These are phyloP conservation scores for Azolla pinnata DNA, from an alignment of 75 land plant species.

Conservation along the genomic window DNA sequence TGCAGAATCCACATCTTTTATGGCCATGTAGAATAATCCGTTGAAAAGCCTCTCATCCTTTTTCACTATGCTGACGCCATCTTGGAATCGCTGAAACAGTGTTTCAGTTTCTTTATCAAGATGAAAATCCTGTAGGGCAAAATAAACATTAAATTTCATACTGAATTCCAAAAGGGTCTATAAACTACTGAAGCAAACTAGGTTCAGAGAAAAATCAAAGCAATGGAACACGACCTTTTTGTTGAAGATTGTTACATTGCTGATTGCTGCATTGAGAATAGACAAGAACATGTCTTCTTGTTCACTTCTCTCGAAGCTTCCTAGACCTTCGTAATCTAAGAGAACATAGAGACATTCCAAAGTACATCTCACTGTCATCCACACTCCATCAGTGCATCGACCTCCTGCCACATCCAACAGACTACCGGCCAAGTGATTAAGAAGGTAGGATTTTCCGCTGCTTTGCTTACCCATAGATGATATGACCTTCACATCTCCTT, in stretches of 20 bases:
- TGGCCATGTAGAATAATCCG: conserved; percentile 29
- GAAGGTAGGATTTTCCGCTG: conserved; percentile 34
- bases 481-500: conserved; percentile 23
- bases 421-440: conserved; percentile 24
- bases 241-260: conserved; percentile 33
- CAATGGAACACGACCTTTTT: conserved; percentile 16
- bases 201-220: neutral
- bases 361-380: conserved; percentile 24
- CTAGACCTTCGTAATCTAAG: conserved; percentile 28
- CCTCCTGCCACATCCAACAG: conserved; percentile 38
- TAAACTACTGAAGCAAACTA: no score
- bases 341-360: conserved; percentile 21
- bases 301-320: conserved; percentile 32
- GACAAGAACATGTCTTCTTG: conserved; percentile 30
- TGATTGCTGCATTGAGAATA: conserved; percentile 26
- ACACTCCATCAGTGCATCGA: conserved; percentile 34
- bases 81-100: conserved; percentile 29
- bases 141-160: no score
- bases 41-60: conserved; percentile 28
- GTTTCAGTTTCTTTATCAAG: conserved; percentile 30
- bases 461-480: conserved; percentile 39
- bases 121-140: conserved; percentile 27
- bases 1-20: conserved; percentile 25
- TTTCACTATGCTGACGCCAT: conserved; percentile 26
- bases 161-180: no score